phyloP scores from a whole-genome alignment of 2,329 filamentous ascomycete species.

The Mollisiaceae sp. region DNA sequence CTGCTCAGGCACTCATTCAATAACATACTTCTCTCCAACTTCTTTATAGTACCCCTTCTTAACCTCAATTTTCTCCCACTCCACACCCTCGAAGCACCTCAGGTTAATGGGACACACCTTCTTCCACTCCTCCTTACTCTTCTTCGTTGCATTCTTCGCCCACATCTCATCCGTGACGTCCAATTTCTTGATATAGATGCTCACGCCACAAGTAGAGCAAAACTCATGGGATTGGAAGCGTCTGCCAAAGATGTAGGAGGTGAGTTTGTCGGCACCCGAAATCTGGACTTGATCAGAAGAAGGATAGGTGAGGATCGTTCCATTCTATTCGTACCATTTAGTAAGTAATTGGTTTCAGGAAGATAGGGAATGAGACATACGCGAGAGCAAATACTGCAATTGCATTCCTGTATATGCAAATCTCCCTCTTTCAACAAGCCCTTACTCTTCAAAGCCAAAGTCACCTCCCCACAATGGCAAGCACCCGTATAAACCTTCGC shows the following conservation, averaged over 20 bases:
- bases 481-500: slow-evolving; percentile 33
- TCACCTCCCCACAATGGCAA: slow-evolving; percentile 38
- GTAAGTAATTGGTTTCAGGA: not conserved
- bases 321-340: slow-evolving; percentile 14
- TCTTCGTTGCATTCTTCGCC: slow-evolving; percentile 2
- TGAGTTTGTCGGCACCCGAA: slow-evolving; percentile 2
- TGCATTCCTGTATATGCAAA: slow-evolving; percentile 28
- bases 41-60: slow-evolving; percentile 14
- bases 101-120: slow-evolving; percentile 24
- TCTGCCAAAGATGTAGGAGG: slow-evolving; percentile 20
- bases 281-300: slow-evolving; percentile 21
- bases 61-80: slow-evolving; percentile 26
- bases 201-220: slow-evolving; percentile 25
- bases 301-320: slow-evolving; percentile 21
- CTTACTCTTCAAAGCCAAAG: slow-evolving; percentile 30
- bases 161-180: slow-evolving; percentile 10
- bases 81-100: slow-evolving; percentile 25
- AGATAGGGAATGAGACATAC: slow-evolving; percentile 16
- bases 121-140: slow-evolving; percentile 17
- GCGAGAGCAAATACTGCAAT: slow-evolving; percentile 33
- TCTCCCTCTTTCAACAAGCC: slow-evolving; percentile 17
- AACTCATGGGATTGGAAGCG: slow-evolving; percentile 18
- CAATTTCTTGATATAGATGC: slow-evolving; percentile 14
- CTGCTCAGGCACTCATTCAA: not conserved
- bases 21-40: slow-evolving; percentile 20